These are phyloP conservation scores for Chrysochromulina tobinii DNA, from an alignment of 78 protist genomes.

Conservation along the genomic window DNA sequence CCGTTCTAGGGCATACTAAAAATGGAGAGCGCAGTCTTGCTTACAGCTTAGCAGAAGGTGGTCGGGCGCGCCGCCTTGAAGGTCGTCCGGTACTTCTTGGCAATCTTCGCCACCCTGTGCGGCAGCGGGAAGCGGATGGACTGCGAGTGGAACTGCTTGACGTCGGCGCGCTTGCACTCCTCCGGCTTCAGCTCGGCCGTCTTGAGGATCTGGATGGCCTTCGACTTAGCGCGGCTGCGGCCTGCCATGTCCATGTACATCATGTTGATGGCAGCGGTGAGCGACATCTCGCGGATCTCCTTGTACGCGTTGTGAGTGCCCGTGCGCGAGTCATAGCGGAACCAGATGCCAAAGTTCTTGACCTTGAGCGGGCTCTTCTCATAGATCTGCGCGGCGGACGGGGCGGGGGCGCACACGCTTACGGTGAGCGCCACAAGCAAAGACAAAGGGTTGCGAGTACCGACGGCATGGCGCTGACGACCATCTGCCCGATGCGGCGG, in stretches of 20 bases:
- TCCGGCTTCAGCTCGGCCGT: constrained; percentile 67
- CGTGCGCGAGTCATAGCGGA: constrained; percentile 94
- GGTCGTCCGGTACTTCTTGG: constrained; percentile 15
- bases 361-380: constrained; percentile 80
- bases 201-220: constrained; percentile 90
- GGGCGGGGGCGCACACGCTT: no score
- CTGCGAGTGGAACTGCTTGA: constrained; percentile 76
- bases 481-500: no score
- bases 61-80: not conserved
- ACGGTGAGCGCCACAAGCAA: not conserved
- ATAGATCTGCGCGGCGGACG: constrained; percentile 55
- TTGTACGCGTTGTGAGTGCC: constrained; percentile 96
- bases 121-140: constrained; percentile 58
- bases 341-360: constrained; percentile 95
- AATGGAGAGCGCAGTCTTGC: no score
- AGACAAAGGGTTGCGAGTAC: not conserved
- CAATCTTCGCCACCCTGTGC: constrained; percentile 28
- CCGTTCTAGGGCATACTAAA: no score
- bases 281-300: not conserved
- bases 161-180: constrained; percentile 62
- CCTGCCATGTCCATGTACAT: constrained; percentile 90
- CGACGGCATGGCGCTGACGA: no score
- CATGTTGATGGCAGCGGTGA: not conserved
- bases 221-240: constrained; percentile 90
- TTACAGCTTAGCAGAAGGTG: not conserved